Evolutionary conservation across 1,284 basidiomycete genomes (phyloP).

Genomic region (Schizophyllum commune): DNA sequence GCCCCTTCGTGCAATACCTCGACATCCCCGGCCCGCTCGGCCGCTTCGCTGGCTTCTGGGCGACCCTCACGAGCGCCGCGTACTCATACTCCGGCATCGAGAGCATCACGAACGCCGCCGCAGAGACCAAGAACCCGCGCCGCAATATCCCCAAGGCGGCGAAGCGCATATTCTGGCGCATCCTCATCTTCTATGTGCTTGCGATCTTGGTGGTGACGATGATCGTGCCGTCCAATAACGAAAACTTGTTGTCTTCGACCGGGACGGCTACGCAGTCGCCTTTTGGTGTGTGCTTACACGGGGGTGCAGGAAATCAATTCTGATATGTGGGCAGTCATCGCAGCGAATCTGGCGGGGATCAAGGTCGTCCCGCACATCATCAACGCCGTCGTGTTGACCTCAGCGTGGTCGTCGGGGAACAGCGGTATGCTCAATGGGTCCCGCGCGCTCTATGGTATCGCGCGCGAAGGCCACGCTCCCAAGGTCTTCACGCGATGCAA

Average conservation of each 20-base stretch:
- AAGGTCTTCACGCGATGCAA: slow-evolving; percentile 30
- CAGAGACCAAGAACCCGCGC: slow-evolving; percentile 27
- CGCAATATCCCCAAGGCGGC: slow-evolving; percentile 30
- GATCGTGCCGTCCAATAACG: slow-evolving; percentile 39
- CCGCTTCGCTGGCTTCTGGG: slow-evolving; percentile 15
- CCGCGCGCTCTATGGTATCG: slow-evolving; percentile 49
- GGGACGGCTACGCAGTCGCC: slow-evolving; percentile 41
- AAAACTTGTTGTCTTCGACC: slow-evolving; percentile 22
- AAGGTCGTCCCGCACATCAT: slow-evolving; percentile 50
- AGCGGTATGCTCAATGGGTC: slow-evolving; percentile 47
- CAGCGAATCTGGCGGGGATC: slow-evolving; percentile 26
- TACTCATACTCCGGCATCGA: slow-evolving; percentile 15
- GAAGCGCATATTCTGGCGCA: slow-evolving; percentile 41
- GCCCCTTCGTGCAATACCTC: slow-evolving; percentile 7
- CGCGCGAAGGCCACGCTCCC: slow-evolving; percentile 51
- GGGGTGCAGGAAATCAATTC: too few species aligned
- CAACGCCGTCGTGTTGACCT: slow-evolving; percentile 53
- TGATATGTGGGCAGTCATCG: neutral
- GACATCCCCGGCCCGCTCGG: slow-evolving; percentile 14
- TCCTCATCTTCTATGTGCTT: slow-evolving; percentile 51
- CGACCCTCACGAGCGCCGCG: slow-evolving; percentile 12
- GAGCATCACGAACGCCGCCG: slow-evolving; percentile 32
- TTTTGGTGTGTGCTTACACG: too few species aligned
- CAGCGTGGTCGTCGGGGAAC: slow-evolving; percentile 52
- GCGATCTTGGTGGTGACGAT: slow-evolving; percentile 46